A percentile compares a stretch with the other conserved stretches of the same genome.
Conservation (phyloP, 2,329 filamentous ascomycete species). For the Apiospora kogelbergensis region DNA sequence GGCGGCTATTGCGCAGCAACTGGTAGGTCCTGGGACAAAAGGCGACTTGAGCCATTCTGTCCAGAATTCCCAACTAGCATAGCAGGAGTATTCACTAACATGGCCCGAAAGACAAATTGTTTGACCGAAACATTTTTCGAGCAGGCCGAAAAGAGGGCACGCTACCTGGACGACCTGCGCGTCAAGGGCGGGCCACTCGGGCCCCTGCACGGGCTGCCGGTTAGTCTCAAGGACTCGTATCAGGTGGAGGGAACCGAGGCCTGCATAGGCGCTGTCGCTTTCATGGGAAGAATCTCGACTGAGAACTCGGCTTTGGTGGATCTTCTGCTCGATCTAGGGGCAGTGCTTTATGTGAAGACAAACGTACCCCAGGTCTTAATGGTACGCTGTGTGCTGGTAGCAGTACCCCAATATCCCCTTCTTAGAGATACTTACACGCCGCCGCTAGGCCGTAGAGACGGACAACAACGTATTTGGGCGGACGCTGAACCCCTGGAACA, state of each 20-base stretch:
- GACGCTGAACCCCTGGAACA: neutral
- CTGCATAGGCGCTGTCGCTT: neutral
- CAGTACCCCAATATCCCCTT: too few relatives aligned
- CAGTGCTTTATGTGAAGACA: slow-evolving; percentile 7
- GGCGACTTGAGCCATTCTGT: neutral
- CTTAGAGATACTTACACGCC: neutral
- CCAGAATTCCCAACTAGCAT: neutral
- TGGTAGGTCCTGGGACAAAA: neutral
- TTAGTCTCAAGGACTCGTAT: slow-evolving; percentile 8
- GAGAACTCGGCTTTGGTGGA: slow-evolving; percentile 8
- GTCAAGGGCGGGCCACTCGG: neutral
- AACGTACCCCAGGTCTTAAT: slow-evolving; percentile 9
- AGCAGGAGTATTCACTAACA: neutral
- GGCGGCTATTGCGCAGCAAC: slow-evolving; percentile 7
- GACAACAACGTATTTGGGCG: neutral
- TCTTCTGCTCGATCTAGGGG: slow-evolving; percentile 1
- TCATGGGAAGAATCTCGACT: neutral
- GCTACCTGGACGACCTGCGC: neutral
- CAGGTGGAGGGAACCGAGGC: slow-evolving; percentile 4
- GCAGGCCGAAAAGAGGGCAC: slow-evolving; percentile 1
- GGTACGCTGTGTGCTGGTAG: neutral
- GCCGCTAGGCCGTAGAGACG: neutral
- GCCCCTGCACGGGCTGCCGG: slow-evolving; percentile 5
- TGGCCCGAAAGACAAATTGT: neutral
- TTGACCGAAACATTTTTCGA: neutral